Base-by-base conservation (phyloP, 139 green algal species). In the Chlorella sp. region DNA sequence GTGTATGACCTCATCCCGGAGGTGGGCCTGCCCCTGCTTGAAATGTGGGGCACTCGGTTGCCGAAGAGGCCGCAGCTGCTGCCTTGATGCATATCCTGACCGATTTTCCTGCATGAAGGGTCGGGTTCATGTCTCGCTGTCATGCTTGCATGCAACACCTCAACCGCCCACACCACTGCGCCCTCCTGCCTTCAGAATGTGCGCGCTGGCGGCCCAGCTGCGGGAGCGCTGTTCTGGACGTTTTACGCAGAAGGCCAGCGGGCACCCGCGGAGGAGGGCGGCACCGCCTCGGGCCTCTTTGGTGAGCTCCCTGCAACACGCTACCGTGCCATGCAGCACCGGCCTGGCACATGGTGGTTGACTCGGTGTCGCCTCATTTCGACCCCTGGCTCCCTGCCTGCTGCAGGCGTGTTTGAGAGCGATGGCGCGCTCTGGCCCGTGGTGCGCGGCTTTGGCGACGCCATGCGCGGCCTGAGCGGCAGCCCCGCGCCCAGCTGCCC, bases 181-280 rank as follows among this genome's bases (percentile, higher is more conserved):
- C 39, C 13, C 38, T 47, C 34, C 68, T 41, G 38, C 38, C 68
- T 76, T 72, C 72, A 88, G 89, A 84, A 64, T 26, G 78, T 82
- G 17, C 36, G 56, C 34, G 39, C 57, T 5, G 90, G 80, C 34
- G 89, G 90, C 0, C 62, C 51, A 90, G 3, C 15, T 89, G 25
- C 81, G 86, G 92, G 92, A 36, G 84, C 85, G 28, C 67, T 91
- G 63, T 95, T 95, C 73, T 95, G 92, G 92, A 81, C 92, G 44
- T 95, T 72, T 68, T 93, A 92, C 73, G 86, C 85, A 6, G 25
- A 90, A 26, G 92, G 90, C 16, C 92, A 95, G 85, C 68, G 86
- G 17, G 88, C 85, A 0, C 82, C 89, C 21, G 57, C 67, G 13
- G 89, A 93, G 70, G 88, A 92, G 65, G 84, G 88, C 18, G 78